Evolutionary conservation across 331 rosid species (phyloP), one percentile per base, ranked within the genome.

Genomic region (Prunus yedoensis): DNA sequence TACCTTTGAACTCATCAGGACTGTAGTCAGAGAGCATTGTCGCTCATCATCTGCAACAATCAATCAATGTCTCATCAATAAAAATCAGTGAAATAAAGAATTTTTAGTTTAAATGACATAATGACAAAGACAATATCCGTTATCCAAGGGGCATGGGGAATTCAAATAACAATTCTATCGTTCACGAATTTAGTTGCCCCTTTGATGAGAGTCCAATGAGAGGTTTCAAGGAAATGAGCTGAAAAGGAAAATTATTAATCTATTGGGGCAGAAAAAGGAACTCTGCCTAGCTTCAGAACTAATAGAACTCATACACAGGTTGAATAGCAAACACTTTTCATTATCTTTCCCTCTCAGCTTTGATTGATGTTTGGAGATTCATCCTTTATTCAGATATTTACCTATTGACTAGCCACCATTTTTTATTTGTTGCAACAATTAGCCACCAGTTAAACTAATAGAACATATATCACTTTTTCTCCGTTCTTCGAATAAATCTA

Each of bases 1-100:
- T 76, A 88, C 93, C 96, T 85, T 83, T 16, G 86, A 85, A 59
- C 80, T 82, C 84, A 91, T 77, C 73, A 93, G 78, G 67, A 87
- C 91, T 71, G 90, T 93, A 38, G 95, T 89, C 83, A 71, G 66
- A 46, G 89, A 81, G 61, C 96, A 78, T 23, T 50, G 79, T 58
- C 69, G 58, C 78, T 66, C 74, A 8, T 83, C 80, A 66, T 87
- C 96, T 93, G 50, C 58, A 66, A 66, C 5, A 73, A 38, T 1
- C 58, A 32, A 23, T 28, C 68, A 68, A 43, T 41, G 5, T 69
- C 78, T 38, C 71, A 70, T 70, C 59, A 28, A 66, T 8, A 52
- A 17, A 9, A 27, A 9, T 28, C 30, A 74, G 72, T 1, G 25
- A 54, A 30, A 62, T 4, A 35, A 15, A 32, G 56, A 4, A 58